Evolutionary conservation across 2,329 filamentous ascomycete genomes (phyloP).

Genomic region (Cercospora sp.): DNA sequence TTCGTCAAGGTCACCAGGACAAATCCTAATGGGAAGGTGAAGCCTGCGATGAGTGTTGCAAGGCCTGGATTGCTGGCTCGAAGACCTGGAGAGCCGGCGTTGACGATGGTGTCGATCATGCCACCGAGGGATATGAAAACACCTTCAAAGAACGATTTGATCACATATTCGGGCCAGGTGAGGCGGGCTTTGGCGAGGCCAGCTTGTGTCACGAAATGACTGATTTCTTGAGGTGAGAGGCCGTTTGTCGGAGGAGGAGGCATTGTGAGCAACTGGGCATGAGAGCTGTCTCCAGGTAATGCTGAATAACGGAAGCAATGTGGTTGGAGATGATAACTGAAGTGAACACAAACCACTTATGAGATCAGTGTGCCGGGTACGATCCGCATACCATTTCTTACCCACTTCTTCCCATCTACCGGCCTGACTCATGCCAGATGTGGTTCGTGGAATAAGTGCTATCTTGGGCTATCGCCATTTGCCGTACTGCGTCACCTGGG

Average conservation of each 20-base stretch:
- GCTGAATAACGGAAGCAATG: not conserved
- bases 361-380: not conserved
- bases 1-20: constrained; percentile 1
- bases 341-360: not conserved
- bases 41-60: not conserved
- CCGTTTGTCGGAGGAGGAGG: constrained; percentile 1
- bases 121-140: not conserved
- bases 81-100: not conserved
- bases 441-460: not conserved
- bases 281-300: not conserved
- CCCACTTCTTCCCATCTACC: not conserved
- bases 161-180: constrained; percentile 1
- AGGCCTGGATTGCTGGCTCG: not conserved
- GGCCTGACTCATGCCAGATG: not conserved
- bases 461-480: not conserved
- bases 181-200: constrained; percentile 2
- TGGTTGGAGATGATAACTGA: not conserved
- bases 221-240: constrained; percentile 5
- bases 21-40: constrained; percentile 1
- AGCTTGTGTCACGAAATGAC: not conserved
- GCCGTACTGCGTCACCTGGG: not conserved
- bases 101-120: not conserved
- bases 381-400: not conserved
- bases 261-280: not conserved
- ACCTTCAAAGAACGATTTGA: constrained; percentile 3